Conservation (phyloP, 2,329 filamentous ascomycete species). For the Paecilomyces niveus region DNA sequence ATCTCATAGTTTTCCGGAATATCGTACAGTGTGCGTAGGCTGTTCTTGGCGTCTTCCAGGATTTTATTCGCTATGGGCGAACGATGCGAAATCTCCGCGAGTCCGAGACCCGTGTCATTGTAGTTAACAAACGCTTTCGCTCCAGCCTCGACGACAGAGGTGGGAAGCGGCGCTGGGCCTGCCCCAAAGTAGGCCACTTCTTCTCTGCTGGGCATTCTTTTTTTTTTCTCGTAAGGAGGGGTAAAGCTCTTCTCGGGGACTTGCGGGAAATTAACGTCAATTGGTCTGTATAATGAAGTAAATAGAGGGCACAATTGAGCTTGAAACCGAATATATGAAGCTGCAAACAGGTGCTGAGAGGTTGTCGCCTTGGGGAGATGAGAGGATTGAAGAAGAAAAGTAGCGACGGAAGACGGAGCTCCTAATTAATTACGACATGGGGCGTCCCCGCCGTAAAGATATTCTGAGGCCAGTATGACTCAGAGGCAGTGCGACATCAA, state of each 20-base stretch:
- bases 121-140: constrained; percentile 74
- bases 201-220: constrained; percentile 57
- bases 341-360: neutral
- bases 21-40: constrained; percentile 66
- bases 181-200: constrained; percentile 85
- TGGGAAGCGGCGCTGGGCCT: constrained; percentile 81
- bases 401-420: neutral
- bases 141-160: constrained; percentile 68
- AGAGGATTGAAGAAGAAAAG: neutral
- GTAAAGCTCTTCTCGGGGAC: neutral
- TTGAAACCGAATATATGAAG: neutral
- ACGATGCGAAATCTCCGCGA: constrained; percentile 87
- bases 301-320: neutral
- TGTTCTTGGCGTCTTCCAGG: constrained; percentile 68
- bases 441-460: neutral
- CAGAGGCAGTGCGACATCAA: neutral
- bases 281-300: neutral
- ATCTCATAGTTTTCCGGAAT: constrained; percentile 83
- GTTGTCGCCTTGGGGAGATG: neutral
- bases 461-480: neutral
- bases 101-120: constrained; percentile 70
- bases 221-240: neutral
- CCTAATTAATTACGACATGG: neutral
- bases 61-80: constrained; percentile 71
- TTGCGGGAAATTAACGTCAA: neutral